Conservation (phyloP, 2,329 filamentous ascomycete species). For the Aspergillus glaucus region DNA sequence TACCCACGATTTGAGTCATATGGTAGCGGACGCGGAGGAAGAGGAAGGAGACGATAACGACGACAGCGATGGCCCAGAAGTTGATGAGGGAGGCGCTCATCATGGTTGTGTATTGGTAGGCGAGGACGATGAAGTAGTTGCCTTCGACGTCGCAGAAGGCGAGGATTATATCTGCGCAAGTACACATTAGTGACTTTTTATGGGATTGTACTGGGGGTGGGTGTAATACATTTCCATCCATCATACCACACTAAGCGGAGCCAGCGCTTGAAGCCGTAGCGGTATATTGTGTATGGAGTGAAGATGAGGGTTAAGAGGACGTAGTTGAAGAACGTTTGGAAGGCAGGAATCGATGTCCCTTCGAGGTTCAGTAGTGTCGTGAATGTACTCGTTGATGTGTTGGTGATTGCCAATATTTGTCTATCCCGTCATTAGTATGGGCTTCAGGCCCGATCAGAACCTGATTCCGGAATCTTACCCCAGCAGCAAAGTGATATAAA, state of each 20-base stretch:
- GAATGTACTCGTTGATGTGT: slow-evolving; percentile 89
- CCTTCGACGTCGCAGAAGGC: slow-evolving; percentile 91
- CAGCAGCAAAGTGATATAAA: slow-evolving; percentile 74
- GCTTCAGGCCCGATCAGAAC: background rate
- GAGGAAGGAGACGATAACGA: slow-evolving; percentile 76
- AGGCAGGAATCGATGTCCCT: slow-evolving; percentile 79
- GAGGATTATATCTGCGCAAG: slow-evolving; percentile 61
- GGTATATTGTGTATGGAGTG: slow-evolving; percentile 69
- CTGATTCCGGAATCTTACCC: slow-evolving; percentile 47
- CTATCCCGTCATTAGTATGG: slow-evolving; percentile 26
- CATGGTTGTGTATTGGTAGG: slow-evolving; percentile 87
- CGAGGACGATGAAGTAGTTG: slow-evolving; percentile 96
- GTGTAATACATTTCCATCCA: slow-evolving; percentile 71
- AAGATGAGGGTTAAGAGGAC: slow-evolving; percentile 76
- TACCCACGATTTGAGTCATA: slow-evolving; percentile 74
- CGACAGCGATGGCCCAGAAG: slow-evolving; percentile 96
- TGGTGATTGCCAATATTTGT: slow-evolving; percentile 80
- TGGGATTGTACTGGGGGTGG: background rate
- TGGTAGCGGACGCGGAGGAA: slow-evolving; percentile 87
- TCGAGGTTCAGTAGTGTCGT: slow-evolving; percentile 63
- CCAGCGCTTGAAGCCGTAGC: slow-evolving; percentile 70
- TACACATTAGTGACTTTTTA: slow-evolving; percentile 1
- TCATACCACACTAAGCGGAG: slow-evolving; percentile 57
- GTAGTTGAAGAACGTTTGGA: slow-evolving; percentile 96
- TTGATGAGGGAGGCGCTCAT: slow-evolving; percentile 92